A percentile compares a stretch with the other conserved stretches of the same genome.
phyloP scores from a whole-genome alignment of 176 grass and related monocot genomes.

The Phragmites australis region DNA sequence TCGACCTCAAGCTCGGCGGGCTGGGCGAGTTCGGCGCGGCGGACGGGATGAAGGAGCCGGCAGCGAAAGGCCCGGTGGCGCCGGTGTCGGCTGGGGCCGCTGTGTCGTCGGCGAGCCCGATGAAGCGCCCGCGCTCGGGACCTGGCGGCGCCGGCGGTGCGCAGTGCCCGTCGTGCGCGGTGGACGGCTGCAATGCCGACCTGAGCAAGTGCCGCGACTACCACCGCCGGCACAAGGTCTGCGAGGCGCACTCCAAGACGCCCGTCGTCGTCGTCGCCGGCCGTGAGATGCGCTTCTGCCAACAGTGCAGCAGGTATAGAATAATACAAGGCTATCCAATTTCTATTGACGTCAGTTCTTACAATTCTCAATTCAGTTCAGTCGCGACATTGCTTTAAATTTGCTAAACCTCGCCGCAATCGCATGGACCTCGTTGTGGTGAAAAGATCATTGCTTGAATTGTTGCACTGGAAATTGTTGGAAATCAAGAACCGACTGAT shows the following conservation, averaged over 20 bases:
- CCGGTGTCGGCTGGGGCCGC: background rate
- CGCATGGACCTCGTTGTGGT: background rate
- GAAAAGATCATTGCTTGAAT: conserved; percentile 14
- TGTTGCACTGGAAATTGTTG: background rate
- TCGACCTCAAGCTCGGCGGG: conserved; percentile 90
- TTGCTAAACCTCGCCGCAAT: background rate
- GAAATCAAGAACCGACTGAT: conserved; percentile 1
- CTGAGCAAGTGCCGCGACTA: conserved; percentile 89
- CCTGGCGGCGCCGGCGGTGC: background rate
- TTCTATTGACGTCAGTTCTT: background rate
- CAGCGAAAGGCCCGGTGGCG: conserved; percentile 30
- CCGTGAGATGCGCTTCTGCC: conserved; percentile 92
- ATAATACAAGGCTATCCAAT: background rate
- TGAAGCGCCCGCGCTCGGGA: conserved; percentile 46
- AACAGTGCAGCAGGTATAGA: conserved; percentile 95
- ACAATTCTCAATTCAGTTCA: background rate
- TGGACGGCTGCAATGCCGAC: conserved; percentile 87
- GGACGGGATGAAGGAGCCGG: conserved; percentile 30
- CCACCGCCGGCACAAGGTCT: conserved; percentile 96
- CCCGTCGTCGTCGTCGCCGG: conserved; percentile 80
- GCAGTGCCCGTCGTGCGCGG: conserved; percentile 61
- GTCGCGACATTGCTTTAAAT: background rate
- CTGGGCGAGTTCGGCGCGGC: conserved; percentile 49
- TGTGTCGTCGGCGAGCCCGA: conserved; percentile 36
- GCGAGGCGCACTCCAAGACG: conserved; percentile 93